Percentiles rank a stretch among this genome's conserved stretches.
These are phyloP conservation scores for Candida michaelii DNA, from an alignment of 805 yeast species.

Conservation along the genomic window DNA sequence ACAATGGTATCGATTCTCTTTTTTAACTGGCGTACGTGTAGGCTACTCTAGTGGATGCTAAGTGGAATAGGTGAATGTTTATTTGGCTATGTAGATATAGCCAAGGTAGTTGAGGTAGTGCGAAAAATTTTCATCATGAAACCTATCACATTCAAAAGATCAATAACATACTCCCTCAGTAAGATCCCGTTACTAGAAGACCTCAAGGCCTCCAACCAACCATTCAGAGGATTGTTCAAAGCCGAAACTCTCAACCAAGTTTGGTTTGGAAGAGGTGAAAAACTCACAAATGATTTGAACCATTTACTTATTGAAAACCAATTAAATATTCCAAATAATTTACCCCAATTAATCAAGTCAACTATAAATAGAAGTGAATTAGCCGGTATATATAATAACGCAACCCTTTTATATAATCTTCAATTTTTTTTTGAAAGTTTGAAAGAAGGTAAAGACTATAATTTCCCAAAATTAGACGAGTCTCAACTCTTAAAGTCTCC, in stretches of 20 bases:
- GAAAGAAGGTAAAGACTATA: slow-evolving; percentile 16
- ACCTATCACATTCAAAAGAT: slow-evolving; percentile 3
- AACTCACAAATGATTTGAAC: slow-evolving; percentile 35
- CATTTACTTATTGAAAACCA: slow-evolving; percentile 28
- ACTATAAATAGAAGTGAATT: slow-evolving; percentile 48
- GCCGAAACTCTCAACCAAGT: slow-evolving; percentile 31
- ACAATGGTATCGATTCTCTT: too few relatives aligned
- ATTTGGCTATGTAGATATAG: too few relatives aligned
- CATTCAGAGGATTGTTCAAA: slow-evolving; percentile 37
- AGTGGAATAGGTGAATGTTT: too few relatives aligned
- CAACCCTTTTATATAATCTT: slow-evolving; percentile 48
- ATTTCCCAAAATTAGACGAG: slow-evolving; percentile 21
- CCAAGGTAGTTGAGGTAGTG: too few relatives aligned
- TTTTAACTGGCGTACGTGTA: too few relatives aligned
- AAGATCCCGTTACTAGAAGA: slow-evolving; percentile 30
- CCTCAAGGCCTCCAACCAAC: slow-evolving; percentile 24
- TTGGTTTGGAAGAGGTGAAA: slow-evolving; percentile 41
- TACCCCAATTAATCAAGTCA: slow-evolving; percentile 35
- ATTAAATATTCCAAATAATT: slow-evolving; percentile 22
- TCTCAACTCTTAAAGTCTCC: slow-evolving; percentile 48
- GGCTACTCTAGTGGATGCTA: too few relatives aligned
- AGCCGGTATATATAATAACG: slow-evolving; percentile 42
- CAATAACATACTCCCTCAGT: slow-evolving; percentile 35
- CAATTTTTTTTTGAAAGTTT: slow-evolving; percentile 50
- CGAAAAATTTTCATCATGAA: slow-evolving; percentile 10